These are phyloP conservation scores for Asclepias syriaca DNA, from an alignment of 257 asterid genomes.

Conservation along the genomic window DNA sequence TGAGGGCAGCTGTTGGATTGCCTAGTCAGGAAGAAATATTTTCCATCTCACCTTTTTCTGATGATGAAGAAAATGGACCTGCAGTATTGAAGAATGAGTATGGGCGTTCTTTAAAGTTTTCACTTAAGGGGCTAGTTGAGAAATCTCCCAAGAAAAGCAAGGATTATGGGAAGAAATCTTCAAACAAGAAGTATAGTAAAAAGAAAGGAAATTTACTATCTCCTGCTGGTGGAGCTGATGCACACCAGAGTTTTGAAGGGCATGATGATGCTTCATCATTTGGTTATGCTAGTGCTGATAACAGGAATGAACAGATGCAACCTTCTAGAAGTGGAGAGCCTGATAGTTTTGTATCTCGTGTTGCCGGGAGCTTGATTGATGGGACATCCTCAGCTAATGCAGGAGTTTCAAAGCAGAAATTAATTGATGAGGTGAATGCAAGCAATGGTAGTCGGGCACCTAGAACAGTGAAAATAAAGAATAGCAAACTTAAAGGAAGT, in stretches of 20 bases:
- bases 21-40: constrained; percentile 93
- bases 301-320: constrained; percentile 34
- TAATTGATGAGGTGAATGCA: constrained; percentile 47
- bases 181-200: constrained; percentile 60
- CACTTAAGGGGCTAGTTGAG: constrained; percentile 74
- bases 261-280: constrained; percentile 29
- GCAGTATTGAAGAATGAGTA: constrained; percentile 43
- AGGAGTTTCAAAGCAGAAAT: constrained; percentile 43
- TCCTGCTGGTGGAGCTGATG: constrained; percentile 31
- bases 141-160: constrained; percentile 72
- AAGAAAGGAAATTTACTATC: constrained; percentile 46
- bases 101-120: constrained; percentile 69
- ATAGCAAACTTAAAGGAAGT: constrained; percentile 39
- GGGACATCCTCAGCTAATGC: constrained; percentile 39
- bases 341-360: constrained; percentile 41
- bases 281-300: constrained; percentile 30
- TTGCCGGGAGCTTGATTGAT: constrained; percentile 49
- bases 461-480: constrained; percentile 64
- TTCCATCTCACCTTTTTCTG: constrained; percentile 77
- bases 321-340: constrained; percentile 37
- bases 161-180: constrained; percentile 60
- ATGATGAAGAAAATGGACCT: constrained; percentile 77
- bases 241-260: constrained; percentile 32
- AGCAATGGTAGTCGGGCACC: constrained; percentile 40
- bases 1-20: constrained; percentile 93